Base-by-base conservation (phyloP, 2,329 filamentous ascomycete genomes). In the Karstenula rhodostoma region DNA sequence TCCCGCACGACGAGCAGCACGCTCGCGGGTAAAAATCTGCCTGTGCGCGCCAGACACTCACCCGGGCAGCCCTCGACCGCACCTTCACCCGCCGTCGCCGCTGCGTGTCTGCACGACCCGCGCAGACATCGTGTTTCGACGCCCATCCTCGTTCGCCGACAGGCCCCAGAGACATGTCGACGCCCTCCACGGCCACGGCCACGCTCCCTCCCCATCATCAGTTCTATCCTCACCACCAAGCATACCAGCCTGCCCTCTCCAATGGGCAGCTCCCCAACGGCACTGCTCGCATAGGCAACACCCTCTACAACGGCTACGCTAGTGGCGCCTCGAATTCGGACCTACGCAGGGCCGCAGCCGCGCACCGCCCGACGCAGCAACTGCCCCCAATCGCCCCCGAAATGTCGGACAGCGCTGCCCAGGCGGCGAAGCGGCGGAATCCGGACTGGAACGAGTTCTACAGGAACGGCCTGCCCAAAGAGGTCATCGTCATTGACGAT, bases 401-500 rank as follows among this genome's bases (percentile, higher is more conserved):
- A 59, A 74, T 74, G 69, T 60, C 61, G 35, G 58, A 66, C 48
- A 65, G 48, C 44, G 60, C 67, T 49, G 59, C 68, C 58, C 59
- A 56, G 49, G 27, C 47, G 5, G 19, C 52, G 47, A 62, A 68
- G 27, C 71, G 73, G 53, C 70, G 73, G 42, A 73, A 75, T 57
- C 71, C 76, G 27, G 73, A 80, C 67, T 80, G 78, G 78, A 68
- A 67, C 58, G 77, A 78, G 64, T 80, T 80, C 64, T 80, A 80
- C 70, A 78, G 77, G 62, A 79, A 80, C 64, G 78, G 78, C 62
- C 66, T 80, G 56, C 82, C 82, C 22, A 78, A 80, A 57, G 82
- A 84, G 67, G 79, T 84, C 68, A 84, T 84, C 65, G 80, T 83
- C 55, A 84, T 84, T 54, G 82, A 84, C 71, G 82, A 84, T 67